These are phyloP conservation scores for Fraxinus xanthoxyloides DNA, from an alignment of 305 asterid species.

Conservation along the genomic window DNA sequence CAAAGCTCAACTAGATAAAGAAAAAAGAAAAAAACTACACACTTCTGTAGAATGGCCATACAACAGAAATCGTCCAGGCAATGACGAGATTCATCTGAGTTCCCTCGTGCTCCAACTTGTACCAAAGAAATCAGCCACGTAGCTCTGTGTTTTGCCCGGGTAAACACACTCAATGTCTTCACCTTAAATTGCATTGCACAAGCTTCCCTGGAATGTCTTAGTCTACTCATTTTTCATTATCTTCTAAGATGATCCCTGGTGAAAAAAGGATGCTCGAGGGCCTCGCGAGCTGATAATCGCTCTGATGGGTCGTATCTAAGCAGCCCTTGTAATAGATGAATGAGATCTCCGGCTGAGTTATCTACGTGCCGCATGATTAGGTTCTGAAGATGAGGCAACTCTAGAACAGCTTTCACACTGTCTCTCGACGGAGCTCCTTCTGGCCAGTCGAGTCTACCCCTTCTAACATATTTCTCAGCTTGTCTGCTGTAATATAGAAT, in stretches of 20 bases:
- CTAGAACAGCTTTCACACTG: not conserved
- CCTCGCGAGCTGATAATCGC: not conserved
- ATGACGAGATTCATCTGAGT: not conserved
- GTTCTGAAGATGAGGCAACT: not conserved
- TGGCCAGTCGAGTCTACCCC: not conserved
- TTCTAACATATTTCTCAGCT: not conserved
- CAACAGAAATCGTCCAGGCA: not conserved
- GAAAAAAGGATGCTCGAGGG: not conserved
- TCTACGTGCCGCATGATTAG: not conserved
- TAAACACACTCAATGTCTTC: not conserved
- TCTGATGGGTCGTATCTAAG: not conserved
- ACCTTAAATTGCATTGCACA: not conserved
- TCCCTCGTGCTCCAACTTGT: not conserved
- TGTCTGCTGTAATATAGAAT: not conserved
- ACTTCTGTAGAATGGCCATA: not conserved
- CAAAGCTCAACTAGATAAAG: not conserved
- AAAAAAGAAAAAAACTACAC: not conserved
- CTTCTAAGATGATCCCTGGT: not conserved
- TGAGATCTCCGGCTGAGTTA: not conserved
- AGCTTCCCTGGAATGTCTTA: not conserved
- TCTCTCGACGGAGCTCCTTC: not conserved
- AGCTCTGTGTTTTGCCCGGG: not conserved
- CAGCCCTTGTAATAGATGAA: not conserved
- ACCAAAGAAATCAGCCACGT: not conserved
- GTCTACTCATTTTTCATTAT: not conserved